phyloP scores from a whole-genome alignment of 1,139 yeast species.

The Suhomyces coccinellae region DNA sequence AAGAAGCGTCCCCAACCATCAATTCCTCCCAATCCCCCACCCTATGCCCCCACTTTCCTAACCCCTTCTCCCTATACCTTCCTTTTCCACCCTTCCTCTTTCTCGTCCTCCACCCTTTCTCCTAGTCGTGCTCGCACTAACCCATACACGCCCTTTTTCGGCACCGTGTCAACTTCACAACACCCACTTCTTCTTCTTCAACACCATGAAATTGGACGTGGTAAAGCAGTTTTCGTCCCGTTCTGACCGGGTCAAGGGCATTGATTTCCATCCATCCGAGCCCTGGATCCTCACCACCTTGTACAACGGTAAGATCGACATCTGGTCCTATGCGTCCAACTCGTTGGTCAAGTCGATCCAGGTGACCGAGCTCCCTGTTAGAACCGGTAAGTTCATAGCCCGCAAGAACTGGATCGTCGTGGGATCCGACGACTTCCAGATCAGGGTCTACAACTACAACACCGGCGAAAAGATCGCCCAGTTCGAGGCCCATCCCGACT shows the following conservation, averaged over 20 bases:
- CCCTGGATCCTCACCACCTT: constrained; percentile 93
- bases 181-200: constrained; percentile 5
- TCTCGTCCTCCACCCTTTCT: background rate
- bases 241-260: constrained; percentile 95
- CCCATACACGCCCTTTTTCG: constrained; percentile 1
- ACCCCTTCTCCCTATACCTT: background rate
- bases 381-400: constrained; percentile 93
- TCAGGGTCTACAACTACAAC: constrained; percentile 90
- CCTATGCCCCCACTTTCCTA: background rate
- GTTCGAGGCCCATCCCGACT: constrained; percentile 98
- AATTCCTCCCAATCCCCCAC: background rate
- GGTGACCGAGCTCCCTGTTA: constrained; percentile 91
- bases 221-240: constrained; percentile 80
- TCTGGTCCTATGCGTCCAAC: constrained; percentile 89
- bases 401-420: constrained; percentile 97
- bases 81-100: background rate
- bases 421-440: constrained; percentile 93
- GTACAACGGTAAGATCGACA: constrained; percentile 83
- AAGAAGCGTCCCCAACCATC: background rate
- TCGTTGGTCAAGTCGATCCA: constrained; percentile 55
- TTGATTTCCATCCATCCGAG: constrained; percentile 96
- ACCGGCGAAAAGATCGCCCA: constrained; percentile 93
- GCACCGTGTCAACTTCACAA: constrained; percentile 11
- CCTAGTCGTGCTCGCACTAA: background rate
- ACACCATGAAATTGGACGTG: constrained; percentile 48